Percentiles rank a stretch among this genome's conserved stretches.
Conservation (phyloP, 768 basidiomycete species). For the Boletus vinaceobasis region DNA sequence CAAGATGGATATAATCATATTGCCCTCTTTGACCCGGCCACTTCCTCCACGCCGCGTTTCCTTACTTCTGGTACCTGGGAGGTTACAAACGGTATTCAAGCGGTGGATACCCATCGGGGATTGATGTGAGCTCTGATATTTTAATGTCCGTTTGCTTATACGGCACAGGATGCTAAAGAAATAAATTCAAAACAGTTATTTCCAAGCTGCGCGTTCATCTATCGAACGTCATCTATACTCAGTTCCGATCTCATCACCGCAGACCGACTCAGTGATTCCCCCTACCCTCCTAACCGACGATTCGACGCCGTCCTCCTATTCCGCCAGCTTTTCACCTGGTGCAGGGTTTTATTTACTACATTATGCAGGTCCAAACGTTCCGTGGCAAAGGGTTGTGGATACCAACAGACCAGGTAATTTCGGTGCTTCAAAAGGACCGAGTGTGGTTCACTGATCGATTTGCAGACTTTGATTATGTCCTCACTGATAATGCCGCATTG, state of each 20-base stretch:
- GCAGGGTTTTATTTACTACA: conserved; percentile 80
- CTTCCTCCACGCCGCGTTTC: conserved; percentile 67
- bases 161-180: conserved; percentile 21
- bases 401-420: conserved; percentile 44
- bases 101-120: conserved; percentile 63
- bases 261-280: conserved; percentile 30
- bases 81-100: conserved; percentile 70
- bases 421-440: not conserved
- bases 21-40: conserved; percentile 82
- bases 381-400: conserved; percentile 81
- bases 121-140: conserved; percentile 57
- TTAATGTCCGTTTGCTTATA: conserved; percentile 31
- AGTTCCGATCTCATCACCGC: conserved; percentile 59
- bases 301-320: conserved; percentile 53
- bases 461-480: conserved; percentile 57
- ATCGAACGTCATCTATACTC: conserved; percentile 83
- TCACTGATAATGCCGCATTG: conserved; percentile 70
- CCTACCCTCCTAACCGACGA: conserved; percentile 53
- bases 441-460: not conserved
- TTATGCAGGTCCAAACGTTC: conserved; percentile 79
- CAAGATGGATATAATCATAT: conserved; percentile 86
- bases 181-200: conserved; percentile 61
- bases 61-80: conserved; percentile 91
- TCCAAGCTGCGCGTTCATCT: conserved; percentile 81
- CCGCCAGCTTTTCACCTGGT: conserved; percentile 75